Base-by-base conservation (phyloP, 495 filamentous ascomycete species). In the Astrothelium macrocarpum region DNA sequence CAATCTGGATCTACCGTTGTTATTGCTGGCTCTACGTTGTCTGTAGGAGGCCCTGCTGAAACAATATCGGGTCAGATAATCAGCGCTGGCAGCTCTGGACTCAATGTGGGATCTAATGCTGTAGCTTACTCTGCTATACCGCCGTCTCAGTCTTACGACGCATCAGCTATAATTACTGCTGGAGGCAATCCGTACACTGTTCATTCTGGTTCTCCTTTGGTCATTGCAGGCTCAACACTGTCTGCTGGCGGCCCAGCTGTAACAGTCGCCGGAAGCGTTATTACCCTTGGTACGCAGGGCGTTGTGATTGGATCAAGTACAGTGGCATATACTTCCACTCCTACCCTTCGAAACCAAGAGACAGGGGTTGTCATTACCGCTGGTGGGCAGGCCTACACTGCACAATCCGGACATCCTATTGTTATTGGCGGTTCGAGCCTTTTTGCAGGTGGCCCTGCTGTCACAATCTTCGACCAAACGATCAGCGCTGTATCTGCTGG, bases 321-420 rank as follows among this genome's bases (percentile, higher is more conserved):
- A 26, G 25, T 29, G 11, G 49, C 23, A 12, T 56, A 28, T 25
- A 9, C 23, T 16, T 0, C 49, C 5, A 10, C 11, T 2, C 0
- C 49, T 9, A 20, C 49, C 12, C n/a, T 18, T 23, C 10, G 1
- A 0, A 9, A 5, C 11, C 11, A 49, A 20, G 45, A 14, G 20
- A 49, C 45, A 9, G 36, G 10, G 10, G 36, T 16, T 16, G 18
- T 42, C 36, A 16, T 49, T 18, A 49, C 58, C 20, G 16, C 20
- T 10, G 58, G 58, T 25, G n/a, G 20, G 5, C 58, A 59, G 20
- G 31, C 58, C 58, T 59, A 59, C 58, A 59, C 58, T 14, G 45
- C 45, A 1, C n/a, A 59, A 36, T 25, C 58, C 16, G 28, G 32
- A 1, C 58, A 59, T 0, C 20, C 58, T 5, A 10, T 36, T 31